Evolutionary conservation across 1,284 basidiomycete genomes (phyloP), one percentile per base, ranked within the genome.

Genomic region (Wolfiporia cocos): DNA sequence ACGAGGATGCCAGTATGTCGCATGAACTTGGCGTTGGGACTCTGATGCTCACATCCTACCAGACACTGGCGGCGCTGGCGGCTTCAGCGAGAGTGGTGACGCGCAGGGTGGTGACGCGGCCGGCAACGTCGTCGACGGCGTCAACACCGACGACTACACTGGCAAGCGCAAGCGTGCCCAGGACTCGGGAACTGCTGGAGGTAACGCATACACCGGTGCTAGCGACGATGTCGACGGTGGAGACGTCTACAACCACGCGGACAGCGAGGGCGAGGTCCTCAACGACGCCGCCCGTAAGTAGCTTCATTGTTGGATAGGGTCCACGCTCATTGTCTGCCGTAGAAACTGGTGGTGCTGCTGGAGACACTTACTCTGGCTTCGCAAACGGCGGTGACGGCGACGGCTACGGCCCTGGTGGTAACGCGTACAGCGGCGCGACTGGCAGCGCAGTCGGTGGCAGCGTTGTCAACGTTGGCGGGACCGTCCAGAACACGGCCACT

Each of bases 331-430:
- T 32, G 17, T 22, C 5, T 15, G 9, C 14, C 14, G 15, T 15
- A 55, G 54, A 49, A 46, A 46, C 45, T 15, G 57, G 43, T 29
- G 57, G 57, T 34, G 43, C 17, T 7, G 57, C 47, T 18, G 59
- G 55, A 17, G 48, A 48, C 3, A 52, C 53, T 3, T 49, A 44
- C 43, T 51, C 52, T 30, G 59, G 59, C 42, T 45, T 47, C 22
- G 53, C 57, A 12, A 40, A 48, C 11, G 59, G 57, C 19, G 59
- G 57, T 38, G 49, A 49, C 37, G 56, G 57, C 41, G 37, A 53
- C 34, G 53, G 52, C 23, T 39, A 44, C 22, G 59, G 59, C 21
- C 57, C 59, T 12, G 59, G 59, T n/a, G 59, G 59, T 47, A 61
- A 61, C 47, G 56, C 57, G 5, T 59, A 57, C 50, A 54, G 45